These are phyloP conservation scores for Plantago major DNA, from an alignment of 257 asterid species.

Conservation along the genomic window DNA sequence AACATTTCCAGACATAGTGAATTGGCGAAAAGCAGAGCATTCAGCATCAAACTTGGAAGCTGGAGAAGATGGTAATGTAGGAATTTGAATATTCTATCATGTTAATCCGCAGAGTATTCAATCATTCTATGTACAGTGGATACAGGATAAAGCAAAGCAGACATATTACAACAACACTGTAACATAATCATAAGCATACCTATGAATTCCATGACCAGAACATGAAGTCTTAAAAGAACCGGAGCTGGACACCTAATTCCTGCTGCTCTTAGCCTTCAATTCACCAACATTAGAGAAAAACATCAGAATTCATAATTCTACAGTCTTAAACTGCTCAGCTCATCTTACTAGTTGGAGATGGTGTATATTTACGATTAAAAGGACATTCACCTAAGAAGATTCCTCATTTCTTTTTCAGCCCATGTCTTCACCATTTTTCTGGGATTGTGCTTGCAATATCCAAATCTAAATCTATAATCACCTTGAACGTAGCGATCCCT, in stretches of 20 bases:
- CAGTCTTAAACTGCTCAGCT: too few relatives aligned
- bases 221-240: slow-evolving; percentile 82
- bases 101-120: too few relatives aligned
- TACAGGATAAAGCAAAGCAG: not conserved
- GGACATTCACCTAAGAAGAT: slow-evolving; percentile 72
- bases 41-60: too few relatives aligned
- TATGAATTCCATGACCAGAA: slow-evolving; percentile 96
- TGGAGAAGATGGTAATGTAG: too few relatives aligned
- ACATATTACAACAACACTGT: not conserved
- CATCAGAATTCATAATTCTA: not conserved
- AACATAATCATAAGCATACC: slow-evolving; percentile 44
- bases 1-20: slow-evolving; percentile 1
- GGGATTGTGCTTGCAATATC: slow-evolving; percentile 95
- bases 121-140: too few relatives aligned
- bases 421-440: slow-evolving; percentile 96
- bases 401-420: slow-evolving; percentile 99
- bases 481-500: slow-evolving; percentile 98
- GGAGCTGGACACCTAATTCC: slow-evolving; percentile 93
- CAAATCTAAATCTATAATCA: slow-evolving; percentile 83
- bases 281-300: slow-evolving; percentile 22
- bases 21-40: not conserved
- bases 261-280: slow-evolving; percentile 78
- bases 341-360: slow-evolving; percentile 1
- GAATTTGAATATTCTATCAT: too few relatives aligned
- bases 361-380: slow-evolving; percentile 3